These are phyloP conservation scores for Grosmannia penicillata DNA, from an alignment of 2,329 filamentous ascomycete species.

Conservation along the genomic window DNA sequence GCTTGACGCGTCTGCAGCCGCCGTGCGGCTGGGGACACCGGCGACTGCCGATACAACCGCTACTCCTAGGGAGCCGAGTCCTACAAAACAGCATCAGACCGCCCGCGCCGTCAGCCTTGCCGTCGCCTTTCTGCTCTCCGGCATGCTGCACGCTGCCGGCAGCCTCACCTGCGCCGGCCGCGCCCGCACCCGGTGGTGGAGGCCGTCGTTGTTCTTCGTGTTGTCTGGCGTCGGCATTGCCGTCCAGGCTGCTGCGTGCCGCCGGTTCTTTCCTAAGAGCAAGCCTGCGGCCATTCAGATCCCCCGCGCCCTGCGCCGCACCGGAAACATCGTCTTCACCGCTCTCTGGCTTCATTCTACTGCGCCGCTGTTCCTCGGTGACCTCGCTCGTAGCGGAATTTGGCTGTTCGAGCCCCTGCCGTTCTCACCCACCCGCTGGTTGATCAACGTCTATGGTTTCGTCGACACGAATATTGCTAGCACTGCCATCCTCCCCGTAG, in stretches of 20 bases:
- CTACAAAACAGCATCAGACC: neutral
- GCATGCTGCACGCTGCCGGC: conserved; percentile 54
- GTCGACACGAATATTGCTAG: too few relatives aligned
- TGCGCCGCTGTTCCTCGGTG: conserved; percentile 52
- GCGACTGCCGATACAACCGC: too few relatives aligned
- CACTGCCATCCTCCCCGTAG: conserved; percentile 38
- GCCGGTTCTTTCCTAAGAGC: conserved; percentile 14
- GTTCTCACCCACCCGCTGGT: conserved; percentile 49
- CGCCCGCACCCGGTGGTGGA: conserved; percentile 28
- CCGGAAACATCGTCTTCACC: conserved; percentile 47
- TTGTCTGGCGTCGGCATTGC: conserved; percentile 52
- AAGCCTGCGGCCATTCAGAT: neutral
- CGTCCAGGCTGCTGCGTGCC: conserved; percentile 33
- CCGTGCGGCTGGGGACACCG: too few relatives aligned
- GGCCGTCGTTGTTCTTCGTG: conserved; percentile 54
- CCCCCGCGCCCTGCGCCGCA: conserved; percentile 24
- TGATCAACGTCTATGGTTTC: conserved; percentile 23
- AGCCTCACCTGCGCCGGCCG: conserved; percentile 49
- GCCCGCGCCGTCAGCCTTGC: conserved; percentile 9
- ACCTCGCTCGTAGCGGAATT: conserved; percentile 57
- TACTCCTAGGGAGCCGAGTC: too few relatives aligned
- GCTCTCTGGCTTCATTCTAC: conserved; percentile 55
- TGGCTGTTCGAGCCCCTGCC: conserved; percentile 80
- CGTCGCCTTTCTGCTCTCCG: conserved; percentile 51
- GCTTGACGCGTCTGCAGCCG: too few relatives aligned